Base-by-base conservation (phyloP, 2,329 filamentous ascomycete species). In the Zymoseptoria crescenta region DNA sequence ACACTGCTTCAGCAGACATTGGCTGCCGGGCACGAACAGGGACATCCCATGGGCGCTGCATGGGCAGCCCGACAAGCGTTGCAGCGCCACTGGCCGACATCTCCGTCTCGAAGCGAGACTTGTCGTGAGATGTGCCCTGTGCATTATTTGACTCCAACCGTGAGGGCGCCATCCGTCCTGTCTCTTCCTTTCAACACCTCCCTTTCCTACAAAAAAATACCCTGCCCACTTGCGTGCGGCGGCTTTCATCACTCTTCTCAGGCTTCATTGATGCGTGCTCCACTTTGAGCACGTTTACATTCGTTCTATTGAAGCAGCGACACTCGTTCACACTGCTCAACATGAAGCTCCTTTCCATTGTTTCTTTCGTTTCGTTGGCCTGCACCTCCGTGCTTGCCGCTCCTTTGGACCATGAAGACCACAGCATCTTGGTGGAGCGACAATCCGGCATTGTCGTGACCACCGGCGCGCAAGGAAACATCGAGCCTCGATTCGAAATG, bases 401-500 rank as follows among this genome's bases (percentile, higher is more conserved):
- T 49, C 64, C 61, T 10, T 21, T 56, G 45, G 20, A 55, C 16
- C 51, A 52, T 29, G 51, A 52, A 27, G 58, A 60, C 45, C 53
- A 61, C 56, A 58, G 59, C 59, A 60, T 55, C 58, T 28, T 65
- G 55, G 52, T 59, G 20, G 56, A 63, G 49, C 59, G 62, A 24
- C 61, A 63, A 28, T 45, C 45, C 16, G 19, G 54, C 27, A 55
- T 56, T 21, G 56, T 63, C 57, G 56, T 65, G 54, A 63, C 60
- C 52, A 56, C 63, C 3, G 64, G 64, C 52, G 59, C 64, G n/a
- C 57, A 55, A 48, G 59, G 60, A 54, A 55, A 56, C 16, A 52
- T 63, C 16, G 58, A 66, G 49, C 16, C 59, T 24, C 62, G 64
- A 21, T 55, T 62, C 29, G 64, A 66, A 54, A 60, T 66, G 56